A percentile compares a stretch with the other conserved stretches of the same genome.
phyloP scores from a whole-genome alignment of 2,329 filamentous ascomycete genomes.

The Epichloe baconii region DNA sequence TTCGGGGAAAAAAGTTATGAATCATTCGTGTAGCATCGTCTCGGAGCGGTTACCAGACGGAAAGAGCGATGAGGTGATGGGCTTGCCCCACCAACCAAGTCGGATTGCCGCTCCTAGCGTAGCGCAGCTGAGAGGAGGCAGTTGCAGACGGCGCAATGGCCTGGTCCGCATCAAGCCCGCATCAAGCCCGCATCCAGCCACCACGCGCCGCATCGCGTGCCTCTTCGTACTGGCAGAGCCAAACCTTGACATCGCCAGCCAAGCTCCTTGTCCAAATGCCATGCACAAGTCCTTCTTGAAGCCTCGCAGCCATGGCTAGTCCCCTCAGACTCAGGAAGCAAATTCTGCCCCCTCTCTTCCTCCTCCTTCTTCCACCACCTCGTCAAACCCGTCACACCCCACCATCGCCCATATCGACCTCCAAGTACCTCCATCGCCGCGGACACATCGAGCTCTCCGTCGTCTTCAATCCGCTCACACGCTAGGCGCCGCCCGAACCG shows the following conservation, averaged over 20 bases:
- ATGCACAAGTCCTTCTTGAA: neutral
- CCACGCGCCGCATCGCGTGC: neutral
- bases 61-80: conserved; percentile 6
- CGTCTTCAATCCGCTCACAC: conserved; percentile 66
- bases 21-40: no score
- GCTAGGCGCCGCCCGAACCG: conserved; percentile 40
- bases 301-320: conserved; percentile 7
- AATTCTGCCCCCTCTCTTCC: neutral
- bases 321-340: conserved; percentile 3
- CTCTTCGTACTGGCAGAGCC: neutral
- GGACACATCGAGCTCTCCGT: conserved; percentile 53
- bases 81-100: conserved; percentile 1
- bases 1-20: neutral
- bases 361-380: conserved; percentile 1
- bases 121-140: conserved; percentile 1
- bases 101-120: conserved; percentile 1
- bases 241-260: neutral
- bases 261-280: neutral
- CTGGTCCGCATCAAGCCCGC: neutral
- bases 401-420: conserved; percentile 26
- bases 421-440: conserved; percentile 45
- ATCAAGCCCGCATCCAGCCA: neutral
- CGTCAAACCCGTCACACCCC: neutral
- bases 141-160: neutral
- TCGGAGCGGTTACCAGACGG: neutral